Percentiles rank a stretch among this genome's conserved stretches.
These are phyloP conservation scores for Akanthomyces muscarius DNA, from an alignment of 2,329 filamentous ascomycete genomes.

Conservation along the genomic window DNA sequence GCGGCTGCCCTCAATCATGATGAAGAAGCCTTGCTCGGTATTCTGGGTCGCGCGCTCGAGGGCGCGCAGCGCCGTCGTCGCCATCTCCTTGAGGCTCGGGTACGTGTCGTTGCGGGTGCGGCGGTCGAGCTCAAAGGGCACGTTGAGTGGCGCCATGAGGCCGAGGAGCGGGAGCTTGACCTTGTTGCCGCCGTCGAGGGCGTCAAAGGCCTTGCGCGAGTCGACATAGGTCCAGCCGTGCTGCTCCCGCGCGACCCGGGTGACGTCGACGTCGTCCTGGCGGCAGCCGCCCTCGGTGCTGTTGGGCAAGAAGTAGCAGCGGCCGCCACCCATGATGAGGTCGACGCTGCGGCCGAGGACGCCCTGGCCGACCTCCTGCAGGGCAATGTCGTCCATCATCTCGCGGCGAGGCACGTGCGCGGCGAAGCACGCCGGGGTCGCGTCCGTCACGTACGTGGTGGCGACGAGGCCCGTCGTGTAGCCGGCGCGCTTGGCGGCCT, in stretches of 20 bases:
- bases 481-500: constrained; percentile 87
- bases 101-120: constrained; percentile 73
- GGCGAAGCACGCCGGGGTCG: constrained; percentile 92
- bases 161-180: constrained; percentile 79
- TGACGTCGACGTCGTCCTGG: constrained; percentile 70
- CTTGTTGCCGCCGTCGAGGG: constrained; percentile 60
- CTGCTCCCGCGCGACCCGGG: constrained; percentile 67
- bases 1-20: constrained; percentile 96
- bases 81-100: constrained; percentile 89
- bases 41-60: constrained; percentile 77
- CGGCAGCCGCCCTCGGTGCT: constrained; percentile 77
- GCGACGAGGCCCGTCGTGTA: constrained; percentile 93
- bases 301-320: constrained; percentile 91
- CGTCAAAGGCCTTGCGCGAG: constrained; percentile 70
- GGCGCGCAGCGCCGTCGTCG: constrained; percentile 72
- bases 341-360: constrained; percentile 85
- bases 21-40: constrained; percentile 89
- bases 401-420: constrained; percentile 75
- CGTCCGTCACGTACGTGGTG: constrained; percentile 91
- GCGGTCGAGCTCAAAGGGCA: constrained; percentile 93
- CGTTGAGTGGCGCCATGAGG: constrained; percentile 75
- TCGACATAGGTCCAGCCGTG: constrained; percentile 76
- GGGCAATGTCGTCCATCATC: constrained; percentile 86
- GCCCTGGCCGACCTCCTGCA: constrained; percentile 87
- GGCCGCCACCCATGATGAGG: constrained; percentile 85